These are phyloP conservation scores for Phytophthora cajani DNA, from an alignment of 352 stramenopile genomes.

Conservation along the genomic window DNA sequence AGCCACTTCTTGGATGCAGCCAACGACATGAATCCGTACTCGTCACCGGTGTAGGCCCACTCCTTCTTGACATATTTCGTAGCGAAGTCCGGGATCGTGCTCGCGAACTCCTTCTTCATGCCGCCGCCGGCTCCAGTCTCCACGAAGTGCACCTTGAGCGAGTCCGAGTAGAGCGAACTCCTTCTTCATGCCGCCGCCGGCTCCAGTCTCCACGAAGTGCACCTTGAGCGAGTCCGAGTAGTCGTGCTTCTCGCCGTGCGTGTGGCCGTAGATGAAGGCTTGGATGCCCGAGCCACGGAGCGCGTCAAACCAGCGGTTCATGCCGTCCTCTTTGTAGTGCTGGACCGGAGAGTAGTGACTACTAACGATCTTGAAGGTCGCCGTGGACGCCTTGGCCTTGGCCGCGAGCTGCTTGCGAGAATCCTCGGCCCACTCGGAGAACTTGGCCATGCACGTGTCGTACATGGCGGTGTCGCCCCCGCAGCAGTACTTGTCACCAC, in stretches of 20 bases:
- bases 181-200: slow-evolving; percentile 6
- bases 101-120: slow-evolving; percentile 4
- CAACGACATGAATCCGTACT: slow-evolving; percentile 12
- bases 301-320: background rate
- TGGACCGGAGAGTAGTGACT: slow-evolving; percentile 3
- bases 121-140: slow-evolving; percentile 13
- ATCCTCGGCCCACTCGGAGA: slow-evolving; percentile 12
- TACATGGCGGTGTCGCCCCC: slow-evolving; percentile 16
- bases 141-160: slow-evolving; percentile 23
- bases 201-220: slow-evolving; percentile 13
- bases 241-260: slow-evolving; percentile 80
- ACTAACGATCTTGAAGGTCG: slow-evolving; percentile 11
- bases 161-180: slow-evolving; percentile 45
- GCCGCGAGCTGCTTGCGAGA: slow-evolving; percentile 10
- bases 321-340: slow-evolving; percentile 13
- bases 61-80: slow-evolving; percentile 9
- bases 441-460: slow-evolving; percentile 17
- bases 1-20: slow-evolving; percentile 3
- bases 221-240: slow-evolving; percentile 47
- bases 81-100: background rate
- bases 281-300: background rate
- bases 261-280: slow-evolving; percentile 62
- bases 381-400: slow-evolving; percentile 5
- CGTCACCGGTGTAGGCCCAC: slow-evolving; percentile 5
- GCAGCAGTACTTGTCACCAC: slow-evolving; percentile 18